Percentiles rank a stretch among this genome's conserved stretches.
These are phyloP conservation scores for Tolypocladium tropicale DNA, from an alignment of 2,329 filamentous ascomycete species.

Conservation along the genomic window DNA sequence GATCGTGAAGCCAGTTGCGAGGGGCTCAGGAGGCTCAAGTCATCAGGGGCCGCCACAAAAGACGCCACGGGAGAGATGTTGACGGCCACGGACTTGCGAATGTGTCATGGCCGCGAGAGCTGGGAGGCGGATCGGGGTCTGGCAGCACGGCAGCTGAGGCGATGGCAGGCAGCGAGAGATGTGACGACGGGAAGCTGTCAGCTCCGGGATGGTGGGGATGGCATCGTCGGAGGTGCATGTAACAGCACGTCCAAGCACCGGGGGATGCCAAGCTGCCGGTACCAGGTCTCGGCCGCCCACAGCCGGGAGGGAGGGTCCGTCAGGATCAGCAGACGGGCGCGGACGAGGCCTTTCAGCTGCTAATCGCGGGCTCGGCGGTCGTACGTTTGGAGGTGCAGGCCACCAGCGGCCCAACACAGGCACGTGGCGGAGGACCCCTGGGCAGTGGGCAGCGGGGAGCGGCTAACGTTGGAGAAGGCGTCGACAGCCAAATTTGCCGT, in stretches of 20 bases:
- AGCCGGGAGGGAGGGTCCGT: background rate
- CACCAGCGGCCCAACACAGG: background rate
- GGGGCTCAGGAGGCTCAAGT: background rate
- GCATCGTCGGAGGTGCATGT: background rate
- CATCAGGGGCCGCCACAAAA: background rate
- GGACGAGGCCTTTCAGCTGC: background rate
- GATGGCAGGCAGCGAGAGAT: background rate
- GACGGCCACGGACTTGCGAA: background rate
- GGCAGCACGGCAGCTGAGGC: background rate
- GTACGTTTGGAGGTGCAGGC: too few species aligned
- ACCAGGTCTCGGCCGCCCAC: background rate
- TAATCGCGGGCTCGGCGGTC: background rate
- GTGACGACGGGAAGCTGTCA: background rate
- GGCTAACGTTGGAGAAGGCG: background rate
- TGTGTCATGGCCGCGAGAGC: background rate
- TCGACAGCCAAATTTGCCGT: too few species aligned
- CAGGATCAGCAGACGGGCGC: background rate
- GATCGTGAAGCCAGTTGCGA: background rate
- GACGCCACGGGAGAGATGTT: background rate
- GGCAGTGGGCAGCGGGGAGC: background rate
- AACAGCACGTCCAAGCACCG: background rate
- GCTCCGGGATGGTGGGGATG: background rate
- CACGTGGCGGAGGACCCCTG: background rate
- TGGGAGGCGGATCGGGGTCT: background rate
- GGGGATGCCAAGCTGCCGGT: conserved; percentile 1